Evolutionary conservation across 2,329 filamentous ascomycete species (phyloP).

Genomic region (Curvularia eragrostidis): DNA sequence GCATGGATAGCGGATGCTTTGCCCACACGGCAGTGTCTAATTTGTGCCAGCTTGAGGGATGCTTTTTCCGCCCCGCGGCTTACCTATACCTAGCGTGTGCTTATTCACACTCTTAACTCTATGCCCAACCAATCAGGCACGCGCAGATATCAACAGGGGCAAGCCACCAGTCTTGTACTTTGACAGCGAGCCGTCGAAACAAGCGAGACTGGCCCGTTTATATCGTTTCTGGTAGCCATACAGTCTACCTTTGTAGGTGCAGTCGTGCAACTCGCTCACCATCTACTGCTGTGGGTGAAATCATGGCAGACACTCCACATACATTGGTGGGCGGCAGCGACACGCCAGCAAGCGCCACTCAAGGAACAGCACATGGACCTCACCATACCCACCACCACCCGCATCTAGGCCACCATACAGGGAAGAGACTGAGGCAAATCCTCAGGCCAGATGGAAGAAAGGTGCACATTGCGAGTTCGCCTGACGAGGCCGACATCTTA

Average conservation of each 20-base stretch:
- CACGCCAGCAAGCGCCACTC: conserved; percentile 8
- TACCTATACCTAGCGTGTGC: conserved; percentile 9
- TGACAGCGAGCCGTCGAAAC: not conserved
- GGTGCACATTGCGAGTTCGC: conserved; percentile 63
- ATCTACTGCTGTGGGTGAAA: not conserved
- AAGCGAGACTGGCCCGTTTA: not conserved
- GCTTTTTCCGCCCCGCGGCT: conserved; percentile 8
- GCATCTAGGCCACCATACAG: conserved; percentile 37
- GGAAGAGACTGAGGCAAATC: conserved; percentile 60
- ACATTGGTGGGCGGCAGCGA: conserved; percentile 9
- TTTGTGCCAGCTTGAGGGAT: not conserved
- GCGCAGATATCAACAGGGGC: conserved; percentile 1
- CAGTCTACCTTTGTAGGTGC: not conserved
- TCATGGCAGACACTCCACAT: conserved; percentile 17
- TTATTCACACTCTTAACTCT: conserved; percentile 14
- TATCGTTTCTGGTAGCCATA: not conserved
- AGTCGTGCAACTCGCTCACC: not conserved
- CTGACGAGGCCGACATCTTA: conserved; percentile 61
- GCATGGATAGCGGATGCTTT: not conserved
- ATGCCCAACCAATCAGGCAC: conserved; percentile 10
- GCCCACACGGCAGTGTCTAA: not conserved
- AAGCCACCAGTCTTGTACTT: conserved; percentile 6
- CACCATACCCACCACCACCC: conserved; percentile 22
- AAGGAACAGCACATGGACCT: not conserved
- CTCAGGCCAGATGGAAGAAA: conserved; percentile 62